A percentile compares a stretch with the other conserved stretches of the same genome.
These are phyloP conservation scores for Aotearoamyces nothofagi DNA, from an alignment of 2,329 filamentous ascomycete species.

Conservation along the genomic window DNA sequence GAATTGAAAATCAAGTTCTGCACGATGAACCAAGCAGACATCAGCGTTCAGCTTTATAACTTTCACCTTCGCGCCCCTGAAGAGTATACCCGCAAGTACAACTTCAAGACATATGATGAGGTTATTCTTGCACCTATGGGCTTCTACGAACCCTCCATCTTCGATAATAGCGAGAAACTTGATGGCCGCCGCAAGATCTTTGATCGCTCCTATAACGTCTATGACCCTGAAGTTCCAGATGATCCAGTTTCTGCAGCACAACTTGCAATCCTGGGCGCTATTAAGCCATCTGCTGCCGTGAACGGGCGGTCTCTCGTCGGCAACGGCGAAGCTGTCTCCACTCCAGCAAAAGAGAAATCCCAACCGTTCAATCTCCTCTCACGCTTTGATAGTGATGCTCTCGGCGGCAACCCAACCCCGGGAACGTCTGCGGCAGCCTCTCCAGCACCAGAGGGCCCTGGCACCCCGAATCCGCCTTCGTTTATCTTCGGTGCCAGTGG, in stretches of 20 bases:
- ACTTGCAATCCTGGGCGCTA: slow-evolving; percentile 43
- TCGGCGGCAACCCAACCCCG: slow-evolving; percentile 54
- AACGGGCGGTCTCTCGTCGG: slow-evolving; percentile 23
- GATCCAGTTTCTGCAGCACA: slow-evolving; percentile 82
- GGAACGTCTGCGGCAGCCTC: slow-evolving; percentile 69
- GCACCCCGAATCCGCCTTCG: slow-evolving; percentile 45
- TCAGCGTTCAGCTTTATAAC: slow-evolving; percentile 75
- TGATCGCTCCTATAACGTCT: slow-evolving; percentile 80
- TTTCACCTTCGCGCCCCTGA: slow-evolving; percentile 84
- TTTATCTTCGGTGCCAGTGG: slow-evolving; percentile 36
- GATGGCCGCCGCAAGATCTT: slow-evolving; percentile 66
- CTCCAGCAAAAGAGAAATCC: slow-evolving; percentile 44
- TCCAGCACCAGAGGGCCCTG: slow-evolving; percentile 62
- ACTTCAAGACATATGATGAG: slow-evolving; percentile 95
- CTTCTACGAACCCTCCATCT: slow-evolving; percentile 79
- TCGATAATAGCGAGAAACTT: slow-evolving; percentile 72
- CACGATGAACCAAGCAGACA: slow-evolving; percentile 78
- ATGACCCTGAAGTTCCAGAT: slow-evolving; percentile 75
- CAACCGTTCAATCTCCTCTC: slow-evolving; percentile 56
- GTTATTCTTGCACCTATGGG: slow-evolving; percentile 89
- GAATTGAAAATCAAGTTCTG: slow-evolving; percentile 90
- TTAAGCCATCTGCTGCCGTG: slow-evolving; percentile 40
- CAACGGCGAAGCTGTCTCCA: slow-evolving; percentile 35
- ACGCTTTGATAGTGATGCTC: slow-evolving; percentile 40
- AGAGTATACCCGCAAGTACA: slow-evolving; percentile 81